A percentile compares a stretch with the other conserved stretches of the same genome.
These are phyloP conservation scores for Candida sakaeoensis DNA, from an alignment of 805 yeast species.

Conservation along the genomic window DNA sequence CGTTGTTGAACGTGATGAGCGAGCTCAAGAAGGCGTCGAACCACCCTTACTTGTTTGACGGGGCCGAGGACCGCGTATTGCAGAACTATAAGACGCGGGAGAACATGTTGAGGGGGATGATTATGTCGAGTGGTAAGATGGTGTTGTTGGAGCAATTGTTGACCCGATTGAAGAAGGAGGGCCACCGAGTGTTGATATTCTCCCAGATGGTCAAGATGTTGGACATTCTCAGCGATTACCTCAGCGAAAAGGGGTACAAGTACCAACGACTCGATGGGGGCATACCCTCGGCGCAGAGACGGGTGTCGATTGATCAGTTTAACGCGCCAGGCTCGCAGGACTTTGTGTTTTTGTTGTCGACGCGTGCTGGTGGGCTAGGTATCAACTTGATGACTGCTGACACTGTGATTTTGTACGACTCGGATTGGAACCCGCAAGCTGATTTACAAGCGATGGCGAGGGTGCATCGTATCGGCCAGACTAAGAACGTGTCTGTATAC, in stretches of 20 bases:
- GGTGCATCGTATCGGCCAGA: slow-evolving; percentile 99
- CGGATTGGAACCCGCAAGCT: slow-evolving; percentile 99
- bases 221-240: slow-evolving; percentile 91
- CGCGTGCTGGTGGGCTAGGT: slow-evolving; percentile 99
- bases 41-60: slow-evolving; percentile 93
- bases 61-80: slow-evolving; percentile 81
- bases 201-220: slow-evolving; percentile 97
- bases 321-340: slow-evolving; percentile 92
- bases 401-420: slow-evolving; percentile 94
- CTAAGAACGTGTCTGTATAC: slow-evolving; percentile 95
- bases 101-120: slow-evolving; percentile 79
- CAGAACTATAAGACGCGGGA: slow-evolving; percentile 71
- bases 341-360: slow-evolving; percentile 82
- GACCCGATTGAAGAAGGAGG: slow-evolving; percentile 82
- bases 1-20: slow-evolving; percentile 86
- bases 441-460: slow-evolving; percentile 99
- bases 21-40: slow-evolving; percentile 96
- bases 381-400: slow-evolving; percentile 99
- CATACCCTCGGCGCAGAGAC: slow-evolving; percentile 87
- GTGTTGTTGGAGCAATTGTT: slow-evolving; percentile 87
- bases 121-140: slow-evolving; percentile 98
- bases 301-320: slow-evolving; percentile 93
- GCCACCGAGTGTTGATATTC: slow-evolving; percentile 92
- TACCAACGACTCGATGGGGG: slow-evolving; percentile 97
- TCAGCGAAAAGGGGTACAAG: slow-evolving; percentile 78